These are phyloP conservation scores for Simplicillium sp. DNA, from an alignment of 2,329 filamentous ascomycete species.

Conservation along the genomic window DNA sequence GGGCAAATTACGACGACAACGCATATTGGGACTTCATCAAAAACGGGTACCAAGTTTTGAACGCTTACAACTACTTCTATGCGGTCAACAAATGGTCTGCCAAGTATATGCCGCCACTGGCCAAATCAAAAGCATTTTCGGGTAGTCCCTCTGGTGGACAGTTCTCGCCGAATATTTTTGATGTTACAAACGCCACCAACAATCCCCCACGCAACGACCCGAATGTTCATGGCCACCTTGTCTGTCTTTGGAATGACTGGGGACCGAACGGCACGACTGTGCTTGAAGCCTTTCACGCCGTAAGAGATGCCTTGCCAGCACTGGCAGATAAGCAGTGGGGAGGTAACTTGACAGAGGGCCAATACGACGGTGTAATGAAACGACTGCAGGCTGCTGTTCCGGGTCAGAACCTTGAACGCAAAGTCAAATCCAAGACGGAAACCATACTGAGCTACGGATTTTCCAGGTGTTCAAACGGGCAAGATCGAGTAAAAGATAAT, in stretches of 20 bases:
- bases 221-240: conserved; percentile 11
- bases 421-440: conserved; percentile 7
- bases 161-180: conserved; percentile 12
- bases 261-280: conserved; percentile 12
- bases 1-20: conserved; percentile 13
- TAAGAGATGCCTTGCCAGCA: conserved; percentile 11
- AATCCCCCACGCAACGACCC: conserved; percentile 10
- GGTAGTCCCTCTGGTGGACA: conserved; percentile 9
- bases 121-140: conserved; percentile 10
- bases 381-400: conserved; percentile 11
- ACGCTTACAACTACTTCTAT: conserved; percentile 13
- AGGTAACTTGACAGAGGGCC: conserved; percentile 7
- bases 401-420: conserved; percentile 13
- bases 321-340: conserved; percentile 16
- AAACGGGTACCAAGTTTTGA: conserved; percentile 12
- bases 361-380: conserved; percentile 9
- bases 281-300: conserved; percentile 13
- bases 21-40: conserved; percentile 10
- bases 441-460: conserved; percentile 12
- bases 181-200: conserved; percentile 11
- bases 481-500: conserved; percentile 5
- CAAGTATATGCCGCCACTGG: conserved; percentile 9
- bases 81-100: conserved; percentile 15
- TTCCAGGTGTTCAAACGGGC: conserved; percentile 16
- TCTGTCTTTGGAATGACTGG: conserved; percentile 14